Base-by-base conservation (phyloP, 306 rosid species). In the Glycine tomentella region DNA sequence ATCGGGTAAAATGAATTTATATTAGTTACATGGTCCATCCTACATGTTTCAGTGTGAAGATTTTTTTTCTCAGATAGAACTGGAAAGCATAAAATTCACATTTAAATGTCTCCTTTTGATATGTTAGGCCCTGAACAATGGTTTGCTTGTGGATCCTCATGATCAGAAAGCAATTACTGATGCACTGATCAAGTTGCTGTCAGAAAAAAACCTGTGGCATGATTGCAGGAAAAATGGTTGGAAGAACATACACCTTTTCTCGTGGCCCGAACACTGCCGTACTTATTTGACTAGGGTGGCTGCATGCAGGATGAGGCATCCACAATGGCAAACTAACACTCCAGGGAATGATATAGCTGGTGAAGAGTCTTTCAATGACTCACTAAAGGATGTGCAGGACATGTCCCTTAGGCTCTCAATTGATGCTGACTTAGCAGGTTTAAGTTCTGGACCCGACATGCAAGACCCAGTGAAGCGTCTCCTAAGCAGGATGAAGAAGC, bases 321-420 rank as follows among this genome's bases (percentile, higher is more conserved):
- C 86, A 6, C 86, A 77, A 70, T 83, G 86, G 86, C 74, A 83
- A 72, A 83, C 82, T 9, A 44, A 14, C 49, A 83, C 82, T 31
- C 86, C 82, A 4, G 79, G 53, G 17, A 77, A 77, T 31, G 78
- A 71, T 52, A 8, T 77, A 72, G 33, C 15, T 16, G 63, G 1
- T 10, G 82, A 55, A 36, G 82, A 83, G 69, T 77, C 86, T 8
- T 71, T 83, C 64, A 71, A 72, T 44, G 86, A 83, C 15, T 83
- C 86, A 13, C 82, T 83, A 9, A 83, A 40, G 56, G 86, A 83
- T 55, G 86, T 62, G 7, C 82, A 77, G 38, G 86, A 83, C 79
- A 77, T 83, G 86, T 83, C 86, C 62, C 86, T 83, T 77, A 77
- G 82, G 74, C 82, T 83, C n/a, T 83, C 86, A 6, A 83, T 83